Evolutionary conservation across 768 basidiomycete genomes (phyloP), one percentile per base, ranked within the genome.

Genomic region (Paxillus involutus): DNA sequence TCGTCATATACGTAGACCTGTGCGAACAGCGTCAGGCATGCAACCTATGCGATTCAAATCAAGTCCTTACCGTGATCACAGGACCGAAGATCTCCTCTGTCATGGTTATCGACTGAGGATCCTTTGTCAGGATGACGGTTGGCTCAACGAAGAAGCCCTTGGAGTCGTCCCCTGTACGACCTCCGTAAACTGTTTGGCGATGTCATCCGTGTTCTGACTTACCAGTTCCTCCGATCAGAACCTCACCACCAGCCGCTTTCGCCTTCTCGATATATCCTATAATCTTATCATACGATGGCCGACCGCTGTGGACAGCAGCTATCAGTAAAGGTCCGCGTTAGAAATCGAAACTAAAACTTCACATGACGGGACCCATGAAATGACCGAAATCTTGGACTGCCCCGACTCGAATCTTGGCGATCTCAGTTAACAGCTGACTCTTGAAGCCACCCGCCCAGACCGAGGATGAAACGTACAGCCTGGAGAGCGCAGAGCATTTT

Each of bases 281-380:
- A 64, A 93, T 89, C 73, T 88, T 94, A 60, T 97, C 94, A 62
- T 84, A 98, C 12, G 96, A 89, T n/a, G 86, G 80, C 59, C 86
- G 81, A 33, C 88, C 89, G 65, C 92, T 94, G 40, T 40, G 53
- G 57, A 26, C 12, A 26, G 1, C 32, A 30, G 41, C 32, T 12
- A 36, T 49, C 26, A 17, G 26, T 24, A 47, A 49, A 24, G n/a
- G 11, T 21, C 17, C n/a, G 40, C 11, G 29, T n/a, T 48, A 21
- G n/a, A 16, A 21, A 40, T 10, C 3, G 16, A 41, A 37, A 42
- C 45, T 30, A 17, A 70, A 43, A 49, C 33, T 77, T 53, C 63
- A 94, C 92, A 98, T 98, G 53, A 99, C 96, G 53, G 97, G 95
- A 6, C 97, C 97, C 80, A 97, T 84, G 69, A 96, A 99, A 77